Conservation (phyloP, 2,329 filamentous ascomycete species). For the Botrytis squamosa region DNA sequence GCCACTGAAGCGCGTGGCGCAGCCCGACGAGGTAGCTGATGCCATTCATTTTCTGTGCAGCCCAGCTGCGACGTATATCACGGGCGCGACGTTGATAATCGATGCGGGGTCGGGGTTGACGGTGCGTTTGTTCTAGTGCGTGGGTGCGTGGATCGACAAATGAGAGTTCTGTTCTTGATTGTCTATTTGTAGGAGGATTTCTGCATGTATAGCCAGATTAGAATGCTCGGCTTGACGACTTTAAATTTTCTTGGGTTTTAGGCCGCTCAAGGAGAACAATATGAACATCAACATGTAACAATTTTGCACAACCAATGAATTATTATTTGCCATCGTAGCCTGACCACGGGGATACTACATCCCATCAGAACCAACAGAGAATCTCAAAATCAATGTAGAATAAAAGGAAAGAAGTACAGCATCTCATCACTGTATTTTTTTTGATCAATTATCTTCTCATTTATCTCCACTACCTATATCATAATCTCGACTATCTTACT, state of each 20-base stretch:
- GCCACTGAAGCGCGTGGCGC: constrained; percentile 11
- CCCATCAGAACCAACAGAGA: neutral
- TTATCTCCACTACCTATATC: neutral
- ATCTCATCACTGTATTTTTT: neutral
- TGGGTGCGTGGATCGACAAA: neutral
- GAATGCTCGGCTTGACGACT: neutral
- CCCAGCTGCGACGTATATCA: constrained; percentile 29
- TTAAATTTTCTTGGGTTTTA: neutral
- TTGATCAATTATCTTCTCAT: neutral
- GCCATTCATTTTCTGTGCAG: constrained; percentile 43
- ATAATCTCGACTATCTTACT: constrained; percentile 3
- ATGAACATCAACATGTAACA: neutral
- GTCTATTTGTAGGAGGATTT: rapidly evolving
- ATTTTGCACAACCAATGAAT: neutral
- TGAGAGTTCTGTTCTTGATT: neutral
- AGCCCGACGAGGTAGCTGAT: constrained; percentile 48
- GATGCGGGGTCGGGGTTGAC: constrained; percentile 34
- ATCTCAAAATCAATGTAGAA: neutral
- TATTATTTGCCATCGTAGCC: neutral
- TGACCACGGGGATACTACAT: neutral
- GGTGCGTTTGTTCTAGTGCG: neutral
- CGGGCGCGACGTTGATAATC: constrained; percentile 29
- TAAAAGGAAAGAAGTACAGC: neutral
- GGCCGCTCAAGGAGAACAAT: neutral
- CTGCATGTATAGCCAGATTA: neutral